Conservation (phyloP, 2,329 filamentous ascomycete genomes). For the Penicillium oxalicum region DNA sequence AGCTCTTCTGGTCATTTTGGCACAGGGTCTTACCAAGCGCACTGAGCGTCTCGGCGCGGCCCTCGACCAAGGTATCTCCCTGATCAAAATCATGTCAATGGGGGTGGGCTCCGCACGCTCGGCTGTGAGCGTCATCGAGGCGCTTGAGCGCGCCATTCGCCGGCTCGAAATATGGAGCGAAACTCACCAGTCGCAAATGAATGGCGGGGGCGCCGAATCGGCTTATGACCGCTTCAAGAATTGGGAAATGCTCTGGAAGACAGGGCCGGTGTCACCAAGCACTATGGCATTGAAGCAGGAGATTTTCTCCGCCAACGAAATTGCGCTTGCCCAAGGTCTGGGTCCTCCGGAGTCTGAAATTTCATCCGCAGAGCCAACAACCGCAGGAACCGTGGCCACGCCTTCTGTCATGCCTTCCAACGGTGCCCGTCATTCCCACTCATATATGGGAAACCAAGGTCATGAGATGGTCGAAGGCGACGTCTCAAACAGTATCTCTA, state of each 20-base stretch:
- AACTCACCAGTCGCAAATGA: conserved; percentile 25
- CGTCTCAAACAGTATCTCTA: conserved; percentile 18
- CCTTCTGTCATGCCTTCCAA: conserved; percentile 8
- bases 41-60: conserved; percentile 42
- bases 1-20: conserved; percentile 46
- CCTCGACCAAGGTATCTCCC: conserved; percentile 45
- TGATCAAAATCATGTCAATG: conserved; percentile 51
- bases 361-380: conserved; percentile 9
- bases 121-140: conserved; percentile 49
- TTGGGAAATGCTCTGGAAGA: conserved; percentile 48
- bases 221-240: conserved; percentile 49
- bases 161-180: conserved; percentile 43
- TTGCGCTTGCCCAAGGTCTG: conserved; percentile 8
- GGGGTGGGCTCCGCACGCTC: conserved; percentile 50
- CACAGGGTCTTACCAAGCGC: conserved; percentile 36
- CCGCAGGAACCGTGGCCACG: conserved; percentile 21
- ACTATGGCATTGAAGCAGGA: conserved; percentile 24
- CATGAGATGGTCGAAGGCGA: conserved; percentile 19
- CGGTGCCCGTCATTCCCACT: conserved; percentile 2
- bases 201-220: conserved; percentile 38
- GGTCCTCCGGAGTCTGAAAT: conserved; percentile 5
- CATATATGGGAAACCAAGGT: conserved; percentile 4
- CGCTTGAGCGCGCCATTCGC: conserved; percentile 45
- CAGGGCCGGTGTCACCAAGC: conserved; percentile 32
- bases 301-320: conserved; percentile 7